Evolutionary conservation across 768 basidiomycete species (phyloP).

Genomic region (Asterophora parasitica): DNA sequence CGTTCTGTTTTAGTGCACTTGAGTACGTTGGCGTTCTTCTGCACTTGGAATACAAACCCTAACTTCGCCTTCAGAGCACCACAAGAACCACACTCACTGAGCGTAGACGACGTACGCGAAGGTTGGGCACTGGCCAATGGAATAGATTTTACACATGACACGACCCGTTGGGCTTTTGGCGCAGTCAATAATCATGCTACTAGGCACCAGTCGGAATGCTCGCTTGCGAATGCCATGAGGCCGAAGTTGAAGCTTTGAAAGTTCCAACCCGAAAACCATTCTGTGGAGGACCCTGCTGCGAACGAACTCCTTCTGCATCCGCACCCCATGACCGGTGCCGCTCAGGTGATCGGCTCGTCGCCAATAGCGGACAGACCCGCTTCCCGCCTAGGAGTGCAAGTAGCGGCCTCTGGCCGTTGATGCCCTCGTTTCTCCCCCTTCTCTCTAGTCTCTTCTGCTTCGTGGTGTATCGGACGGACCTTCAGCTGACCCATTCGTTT

Average conservation of each 20-base stretch:
- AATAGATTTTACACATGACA: slow-evolving; percentile 13
- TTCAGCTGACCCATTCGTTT: neutral
- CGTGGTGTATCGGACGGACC: slow-evolving; percentile 5
- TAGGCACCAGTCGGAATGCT: too few species aligned
- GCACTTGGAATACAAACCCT: slow-evolving; percentile 13
- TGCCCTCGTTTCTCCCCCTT: neutral
- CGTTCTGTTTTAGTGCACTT: slow-evolving; percentile 58
- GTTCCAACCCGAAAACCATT: neutral
- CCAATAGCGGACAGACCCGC: neutral
- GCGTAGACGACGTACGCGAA: slow-evolving; percentile 9
- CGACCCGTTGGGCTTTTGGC: neutral
- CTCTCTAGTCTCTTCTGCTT: neutral
- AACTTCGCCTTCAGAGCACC: slow-evolving; percentile 56
- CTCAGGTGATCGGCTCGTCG: neutral
- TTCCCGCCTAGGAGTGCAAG: neutral
- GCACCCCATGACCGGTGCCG: neutral
- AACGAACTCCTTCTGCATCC: too few species aligned
- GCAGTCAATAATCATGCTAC: neutral
- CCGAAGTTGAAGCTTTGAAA: neutral
- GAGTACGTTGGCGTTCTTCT: slow-evolving; percentile 47
- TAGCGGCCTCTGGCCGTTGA: neutral
- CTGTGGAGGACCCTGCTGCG: neutral
- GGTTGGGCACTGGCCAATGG: slow-evolving; percentile 5
- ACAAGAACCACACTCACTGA: slow-evolving; percentile 88
- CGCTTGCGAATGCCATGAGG: too few species aligned